Percentiles rank a stretch among this genome's conserved stretches.
Conservation (phyloP, 768 basidiomycete genomes). For the Mycena albidolilacea region DNA sequence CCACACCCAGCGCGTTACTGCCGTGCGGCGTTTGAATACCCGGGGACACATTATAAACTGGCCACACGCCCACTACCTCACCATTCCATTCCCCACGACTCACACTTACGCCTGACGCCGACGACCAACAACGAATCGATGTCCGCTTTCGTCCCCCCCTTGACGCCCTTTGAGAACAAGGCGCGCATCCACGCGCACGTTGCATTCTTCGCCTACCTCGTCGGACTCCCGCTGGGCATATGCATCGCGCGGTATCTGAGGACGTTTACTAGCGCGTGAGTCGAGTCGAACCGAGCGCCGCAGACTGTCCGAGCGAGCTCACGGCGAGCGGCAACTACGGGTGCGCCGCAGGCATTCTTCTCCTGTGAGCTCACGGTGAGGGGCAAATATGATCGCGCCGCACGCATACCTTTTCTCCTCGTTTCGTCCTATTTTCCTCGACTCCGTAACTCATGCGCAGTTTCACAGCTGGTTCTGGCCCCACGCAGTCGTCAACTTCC, state of each 20-base stretch:
- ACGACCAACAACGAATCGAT: neutral
- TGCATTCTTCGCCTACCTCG: slow-evolving; percentile 52
- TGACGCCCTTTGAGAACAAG: slow-evolving; percentile 37
- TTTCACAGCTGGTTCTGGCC: slow-evolving; percentile 46
- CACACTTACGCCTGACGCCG: slow-evolving; percentile 3
- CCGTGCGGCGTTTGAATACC: neutral
- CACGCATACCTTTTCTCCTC: neutral
- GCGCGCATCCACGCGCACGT: slow-evolving; percentile 52
- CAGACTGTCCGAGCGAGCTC: neutral
- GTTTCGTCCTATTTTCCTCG: no score
- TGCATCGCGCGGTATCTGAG: slow-evolving; percentile 55
- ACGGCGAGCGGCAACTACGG: neutral
- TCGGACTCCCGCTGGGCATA: slow-evolving; percentile 55
- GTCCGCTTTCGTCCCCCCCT: slow-evolving; percentile 13
- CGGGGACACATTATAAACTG: neutral
- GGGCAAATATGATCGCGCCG: no score
- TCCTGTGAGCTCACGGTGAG: no score
- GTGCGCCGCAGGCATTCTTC: neutral
- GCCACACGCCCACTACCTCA: neutral
- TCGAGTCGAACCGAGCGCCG: slow-evolving; percentile 7
- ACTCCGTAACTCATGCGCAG: neutral
- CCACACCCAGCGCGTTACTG: neutral
- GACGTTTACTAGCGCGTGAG: slow-evolving; percentile 49
- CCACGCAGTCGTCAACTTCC: slow-evolving; percentile 53
- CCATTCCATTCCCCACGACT: slow-evolving; percentile 2